Base-by-base conservation (phyloP, 164 flowering plant species). In the Vitis rotundifolia region DNA sequence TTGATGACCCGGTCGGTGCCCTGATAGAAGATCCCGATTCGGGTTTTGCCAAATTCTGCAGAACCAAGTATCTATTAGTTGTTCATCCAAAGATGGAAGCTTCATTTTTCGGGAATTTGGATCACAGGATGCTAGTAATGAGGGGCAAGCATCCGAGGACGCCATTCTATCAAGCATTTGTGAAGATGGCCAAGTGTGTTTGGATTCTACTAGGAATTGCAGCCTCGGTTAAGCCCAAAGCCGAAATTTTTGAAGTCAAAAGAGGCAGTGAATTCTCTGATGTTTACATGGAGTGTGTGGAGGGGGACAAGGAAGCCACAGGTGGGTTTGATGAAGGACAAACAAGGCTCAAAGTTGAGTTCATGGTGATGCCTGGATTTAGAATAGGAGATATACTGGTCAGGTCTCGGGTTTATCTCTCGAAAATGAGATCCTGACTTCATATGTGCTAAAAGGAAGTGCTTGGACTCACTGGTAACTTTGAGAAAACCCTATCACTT, bases 311-410 rank as follows among this genome's bases (percentile, higher is more conserved):
- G 59, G 70, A 64, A 58, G 71, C 62, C 29, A 51, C 58, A 15
- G 62, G 29, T 5, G 6, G 26, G 37, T 2, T 18, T 22, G 64
- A 57, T 56, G 67, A 31, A 49, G 56, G 28, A 2, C 60, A 75
- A 19, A 48, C 68, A 44, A 65, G 56, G 9, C 47, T 3, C 47
- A 77, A 49, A 66, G 87, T 86, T 59, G 86, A 81, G 71, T 80
- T 83, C 26, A 83, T 83, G 87, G 77, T 86, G 57, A 79, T 81
- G 76, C 90, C 92, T 26, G 90, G 92, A 13, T 85, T 86, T 69
- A 80, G 72, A 73, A 63, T 80, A 63, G 84, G 87, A 47, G 73
- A 74, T 55, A 64, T 44, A 26, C 26, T 86, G 59, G 50, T 85
- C 59, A 78, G 44, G 71, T 78, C 89, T 26, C 79, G 67, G 64